phyloP scores from a whole-genome alignment of 1,284 basidiomycete genomes.

The Caloboletus firmus region DNA sequence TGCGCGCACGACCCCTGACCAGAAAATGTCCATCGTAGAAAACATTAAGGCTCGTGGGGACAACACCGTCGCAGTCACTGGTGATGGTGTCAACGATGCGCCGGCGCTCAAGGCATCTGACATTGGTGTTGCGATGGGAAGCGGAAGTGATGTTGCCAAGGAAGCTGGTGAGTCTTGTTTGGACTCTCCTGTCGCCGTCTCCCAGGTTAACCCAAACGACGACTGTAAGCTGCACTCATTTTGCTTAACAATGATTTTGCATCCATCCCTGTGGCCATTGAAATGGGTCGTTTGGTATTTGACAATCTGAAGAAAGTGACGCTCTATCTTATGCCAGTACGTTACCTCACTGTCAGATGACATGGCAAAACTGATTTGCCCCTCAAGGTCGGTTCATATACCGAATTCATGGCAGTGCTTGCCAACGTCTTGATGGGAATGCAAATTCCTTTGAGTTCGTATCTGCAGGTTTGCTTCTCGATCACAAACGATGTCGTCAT shows the following conservation, averaged over 20 bases:
- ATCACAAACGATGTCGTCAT: slow-evolving; percentile 42
- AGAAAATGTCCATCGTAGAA: slow-evolving; percentile 60
- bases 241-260: slow-evolving; percentile 38
- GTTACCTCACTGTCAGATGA: slow-evolving; percentile 33
- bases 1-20: slow-evolving; percentile 59
- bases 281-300: slow-evolving; percentile 55
- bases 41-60: slow-evolving; percentile 48
- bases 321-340: slow-evolving; percentile 42
- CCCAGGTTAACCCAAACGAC: background rate
- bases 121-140: slow-evolving; percentile 85
- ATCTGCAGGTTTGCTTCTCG: slow-evolving; percentile 45
- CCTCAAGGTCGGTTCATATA: slow-evolving; percentile 37
- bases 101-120: slow-evolving; percentile 75
- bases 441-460: slow-evolving; percentile 45
- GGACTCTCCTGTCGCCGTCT: background rate
- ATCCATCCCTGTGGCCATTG: slow-evolving; percentile 42
- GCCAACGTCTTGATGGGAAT: slow-evolving; percentile 40
- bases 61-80: slow-evolving; percentile 54
- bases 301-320: slow-evolving; percentile 55
- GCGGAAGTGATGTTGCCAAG: slow-evolving; percentile 84
- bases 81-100: slow-evolving; percentile 62
- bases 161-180: slow-evolving; percentile 38
- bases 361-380: background rate
- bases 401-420: slow-evolving; percentile 39
- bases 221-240: slow-evolving; percentile 29